phyloP scores from a whole-genome alignment of 1,139 yeast species.

The Komagataea norvegica region DNA sequence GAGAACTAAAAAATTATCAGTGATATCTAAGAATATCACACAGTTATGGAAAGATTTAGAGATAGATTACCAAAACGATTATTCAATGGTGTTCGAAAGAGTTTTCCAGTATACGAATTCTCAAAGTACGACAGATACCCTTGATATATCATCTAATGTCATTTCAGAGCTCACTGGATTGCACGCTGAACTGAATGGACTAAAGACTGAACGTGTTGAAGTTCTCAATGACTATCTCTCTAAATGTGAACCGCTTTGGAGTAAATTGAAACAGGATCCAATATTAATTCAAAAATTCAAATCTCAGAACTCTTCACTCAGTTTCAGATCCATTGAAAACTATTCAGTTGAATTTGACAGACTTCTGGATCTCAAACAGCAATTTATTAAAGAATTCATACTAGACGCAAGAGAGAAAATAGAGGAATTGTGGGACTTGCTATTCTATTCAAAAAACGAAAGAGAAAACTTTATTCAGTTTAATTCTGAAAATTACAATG shows the following conservation, averaged over 20 bases:
- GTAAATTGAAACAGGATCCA: slow-evolving; percentile 43
- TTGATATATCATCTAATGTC: slow-evolving; percentile 21
- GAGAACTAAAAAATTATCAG: slow-evolving; percentile 8
- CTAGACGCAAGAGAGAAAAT: slow-evolving; percentile 56
- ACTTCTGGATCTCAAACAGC: slow-evolving; percentile 54
- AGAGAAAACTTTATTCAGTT: slow-evolving; percentile 35
- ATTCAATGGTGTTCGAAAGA: slow-evolving; percentile 18
- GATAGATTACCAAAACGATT: slow-evolving; percentile 17
- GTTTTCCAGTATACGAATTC: slow-evolving; percentile 13
- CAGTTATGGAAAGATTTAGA: slow-evolving; percentile 17
- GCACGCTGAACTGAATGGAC: slow-evolving; percentile 19
- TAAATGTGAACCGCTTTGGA: slow-evolving; percentile 47
- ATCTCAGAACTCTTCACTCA: slow-evolving; percentile 31
- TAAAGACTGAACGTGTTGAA: slow-evolving; percentile 10
- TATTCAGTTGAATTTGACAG: slow-evolving; percentile 50
- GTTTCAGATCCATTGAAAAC: slow-evolving; percentile 25
- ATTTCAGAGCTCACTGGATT: slow-evolving; percentile 20
- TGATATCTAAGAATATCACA: slow-evolving; percentile 13
- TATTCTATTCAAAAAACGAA: slow-evolving; percentile 52
- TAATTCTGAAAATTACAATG: slow-evolving; percentile 35
- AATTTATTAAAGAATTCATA: slow-evolving; percentile 64
- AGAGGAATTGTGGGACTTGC: slow-evolving; percentile 53
- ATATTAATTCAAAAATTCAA: slow-evolving; percentile 35
- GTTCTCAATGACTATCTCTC: slow-evolving; percentile 14
- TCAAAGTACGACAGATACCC: neutral